These are phyloP conservation scores for Pleomassaria siparia DNA, from an alignment of 2,329 filamentous ascomycete genomes.

Conservation along the genomic window DNA sequence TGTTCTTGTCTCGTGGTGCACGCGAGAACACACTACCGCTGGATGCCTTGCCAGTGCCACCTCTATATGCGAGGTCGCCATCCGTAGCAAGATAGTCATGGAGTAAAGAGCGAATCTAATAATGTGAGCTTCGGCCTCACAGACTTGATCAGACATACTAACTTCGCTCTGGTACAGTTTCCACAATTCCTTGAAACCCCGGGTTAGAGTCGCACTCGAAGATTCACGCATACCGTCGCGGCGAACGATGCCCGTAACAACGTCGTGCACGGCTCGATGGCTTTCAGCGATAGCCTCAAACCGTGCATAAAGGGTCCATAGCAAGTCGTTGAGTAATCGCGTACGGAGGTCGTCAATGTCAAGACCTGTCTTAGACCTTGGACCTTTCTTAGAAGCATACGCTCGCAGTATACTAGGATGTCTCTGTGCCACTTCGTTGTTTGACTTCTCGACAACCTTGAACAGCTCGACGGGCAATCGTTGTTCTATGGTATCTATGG, in stretches of 20 bases:
- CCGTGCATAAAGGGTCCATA: constrained; percentile 92
- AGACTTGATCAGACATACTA: constrained; percentile 2
- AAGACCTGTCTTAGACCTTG: constrained; percentile 62
- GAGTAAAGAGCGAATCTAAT: constrained; percentile 77
- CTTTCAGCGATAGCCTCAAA: constrained; percentile 97
- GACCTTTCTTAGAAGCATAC: constrained; percentile 54
- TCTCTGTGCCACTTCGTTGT: constrained; percentile 88
- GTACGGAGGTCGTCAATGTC: constrained; percentile 72
- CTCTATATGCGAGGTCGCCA: constrained; percentile 67
- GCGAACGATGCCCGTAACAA: constrained; percentile 80
- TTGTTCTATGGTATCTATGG: constrained; percentile 89
- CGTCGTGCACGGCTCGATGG: constrained; percentile 90
- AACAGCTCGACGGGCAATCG: constrained; percentile 92
- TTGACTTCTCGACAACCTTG: constrained; percentile 89
- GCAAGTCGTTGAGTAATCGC: constrained; percentile 84
- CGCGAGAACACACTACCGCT: constrained; percentile 56
- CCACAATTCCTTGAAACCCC: constrained; percentile 96
- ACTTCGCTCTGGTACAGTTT: constrained; percentile 92
- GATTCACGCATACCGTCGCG: constrained; percentile 67
- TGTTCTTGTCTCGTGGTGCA: constrained; percentile 50
- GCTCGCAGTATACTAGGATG: constrained; percentile 76
- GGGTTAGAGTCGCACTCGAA: constrained; percentile 66
- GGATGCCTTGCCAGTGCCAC: constrained; percentile 51
- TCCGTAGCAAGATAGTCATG: constrained; percentile 97
- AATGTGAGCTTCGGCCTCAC: background rate